Conservation (phyloP, 2,329 filamentous ascomycete genomes). For the Claviceps fusiformis region DNA sequence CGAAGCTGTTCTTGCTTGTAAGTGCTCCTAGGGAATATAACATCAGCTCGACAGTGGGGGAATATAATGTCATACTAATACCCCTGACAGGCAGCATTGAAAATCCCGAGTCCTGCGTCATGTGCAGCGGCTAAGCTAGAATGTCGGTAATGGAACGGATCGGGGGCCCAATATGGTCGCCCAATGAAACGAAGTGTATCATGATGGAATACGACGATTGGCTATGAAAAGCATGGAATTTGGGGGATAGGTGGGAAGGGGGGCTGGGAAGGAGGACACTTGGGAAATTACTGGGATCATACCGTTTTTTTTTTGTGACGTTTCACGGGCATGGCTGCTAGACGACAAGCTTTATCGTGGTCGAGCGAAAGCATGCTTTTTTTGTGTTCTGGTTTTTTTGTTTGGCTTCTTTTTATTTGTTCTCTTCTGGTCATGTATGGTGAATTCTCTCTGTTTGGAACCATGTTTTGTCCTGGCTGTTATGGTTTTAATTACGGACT, state of each 20-base stretch:
- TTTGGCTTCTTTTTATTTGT: not conserved
- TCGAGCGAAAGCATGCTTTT: slow-evolving; percentile 1
- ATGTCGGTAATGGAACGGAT: slow-evolving; percentile 3
- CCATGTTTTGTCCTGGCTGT: not conserved
- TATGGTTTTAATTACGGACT: not conserved
- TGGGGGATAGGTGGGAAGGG: not conserved
- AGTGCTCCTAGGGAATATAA: slow-evolving; percentile 19
- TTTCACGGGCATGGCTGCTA: not conserved
- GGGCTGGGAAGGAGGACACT: no score
- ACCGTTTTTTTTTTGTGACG: slow-evolving; percentile 6
- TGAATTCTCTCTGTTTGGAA: not conserved
- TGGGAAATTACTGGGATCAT: not conserved
- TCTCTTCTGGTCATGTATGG: not conserved
- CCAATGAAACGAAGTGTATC: slow-evolving; percentile 9
- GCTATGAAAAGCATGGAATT: slow-evolving; percentile 16
- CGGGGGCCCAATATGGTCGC: not conserved
- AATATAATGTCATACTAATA: not conserved
- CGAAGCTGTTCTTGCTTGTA: slow-evolving; percentile 77
- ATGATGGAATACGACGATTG: slow-evolving; percentile 18
- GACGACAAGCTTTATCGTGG: not conserved
- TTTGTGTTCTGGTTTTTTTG: not conserved
- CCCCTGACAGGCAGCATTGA: slow-evolving; percentile 68
- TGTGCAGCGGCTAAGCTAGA: slow-evolving; percentile 76
- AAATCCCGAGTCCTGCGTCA: slow-evolving; percentile 85
- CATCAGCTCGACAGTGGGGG: no score